Evolutionary conservation across 106 monocot genomes (phyloP).

Genomic region (Narthecium ossifragum): DNA sequence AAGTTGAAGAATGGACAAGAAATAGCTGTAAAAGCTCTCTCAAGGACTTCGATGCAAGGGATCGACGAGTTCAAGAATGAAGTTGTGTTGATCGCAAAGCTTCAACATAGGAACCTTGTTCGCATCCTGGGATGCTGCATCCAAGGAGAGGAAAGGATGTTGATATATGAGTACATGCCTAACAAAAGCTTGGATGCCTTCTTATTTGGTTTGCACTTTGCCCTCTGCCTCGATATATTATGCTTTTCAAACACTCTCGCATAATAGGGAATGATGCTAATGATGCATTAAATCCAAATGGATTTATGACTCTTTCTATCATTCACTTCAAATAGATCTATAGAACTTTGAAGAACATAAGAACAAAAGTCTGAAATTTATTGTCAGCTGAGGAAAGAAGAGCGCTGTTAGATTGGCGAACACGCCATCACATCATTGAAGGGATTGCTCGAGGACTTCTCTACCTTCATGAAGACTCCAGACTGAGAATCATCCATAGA

Average conservation of each 20-base stretch:
- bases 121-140: conserved; percentile 30
- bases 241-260: too few species aligned
- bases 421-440: conserved; percentile 10
- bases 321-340: too few species aligned
- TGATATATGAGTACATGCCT: conserved; percentile 27
- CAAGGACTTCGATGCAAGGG: conserved; percentile 16
- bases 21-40: conserved; percentile 26
- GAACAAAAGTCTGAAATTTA: too few species aligned
- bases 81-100: conserved; percentile 15
- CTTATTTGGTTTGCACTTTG: conserved; percentile 18
- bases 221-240: too few species aligned
- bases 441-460: conserved; percentile 23
- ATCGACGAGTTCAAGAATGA: conserved; percentile 21
- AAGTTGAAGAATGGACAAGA: conserved; percentile 14
- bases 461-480: conserved; percentile 21
- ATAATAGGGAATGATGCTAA: too few species aligned
- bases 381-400: conserved; percentile 1
- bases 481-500: conserved; percentile 11
- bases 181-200: conserved; percentile 29
- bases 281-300: too few species aligned
- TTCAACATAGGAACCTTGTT: conserved; percentile 37
- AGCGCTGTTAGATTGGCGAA: conserved; percentile 6
- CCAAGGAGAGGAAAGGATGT: conserved; percentile 21
- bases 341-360: too few species aligned
- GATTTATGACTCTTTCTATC: too few species aligned